Percentiles rank a stretch among this genome's conserved stretches.
Evolutionary conservation across 257 asterid species (phyloP).

Genomic region (Plectranthus barbatus): DNA sequence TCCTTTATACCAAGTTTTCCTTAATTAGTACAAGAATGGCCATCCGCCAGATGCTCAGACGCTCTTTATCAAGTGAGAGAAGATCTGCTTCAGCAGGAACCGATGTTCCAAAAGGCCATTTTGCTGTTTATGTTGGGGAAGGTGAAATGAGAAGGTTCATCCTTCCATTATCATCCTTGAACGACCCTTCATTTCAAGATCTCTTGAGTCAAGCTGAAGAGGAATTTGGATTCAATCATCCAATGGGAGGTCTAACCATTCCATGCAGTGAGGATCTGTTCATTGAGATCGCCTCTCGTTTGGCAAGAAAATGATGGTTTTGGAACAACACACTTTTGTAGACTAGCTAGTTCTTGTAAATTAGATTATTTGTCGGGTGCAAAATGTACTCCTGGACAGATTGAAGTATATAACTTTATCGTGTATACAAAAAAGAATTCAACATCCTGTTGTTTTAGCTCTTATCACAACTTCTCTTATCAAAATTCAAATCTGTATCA

Average conservation of each 20-base stretch:
- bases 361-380: too few species aligned
- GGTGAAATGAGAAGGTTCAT: not conserved
- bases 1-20: too few species aligned
- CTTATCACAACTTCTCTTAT: too few species aligned
- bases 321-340: not conserved
- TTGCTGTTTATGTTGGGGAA: slow-evolving; percentile 7
- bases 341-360: not conserved
- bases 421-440: not conserved
- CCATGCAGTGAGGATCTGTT: slow-evolving; percentile 24
- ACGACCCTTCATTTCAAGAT: slow-evolving; percentile 23
- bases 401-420: not conserved
- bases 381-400: not conserved
- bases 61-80: slow-evolving; percentile 11
- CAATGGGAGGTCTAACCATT: slow-evolving; percentile 18
- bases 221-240: slow-evolving; percentile 24
- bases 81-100: slow-evolving; percentile 1
- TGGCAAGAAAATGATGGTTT: not conserved
- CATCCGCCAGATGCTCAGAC: slow-evolving; percentile 7
- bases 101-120: slow-evolving; percentile 10
- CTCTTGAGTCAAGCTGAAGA: slow-evolving; percentile 20
- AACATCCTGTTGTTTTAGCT: not conserved
- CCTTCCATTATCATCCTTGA: slow-evolving; percentile 18
- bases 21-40: not conserved
- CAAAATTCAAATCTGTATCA: too few species aligned
- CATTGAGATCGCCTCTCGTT: slow-evolving; percentile 12